Percentiles rank a stretch among this genome's conserved stretches.
phyloP scores from a whole-genome alignment of 2,329 filamentous ascomycete species.

The Cladosporium sp. region DNA sequence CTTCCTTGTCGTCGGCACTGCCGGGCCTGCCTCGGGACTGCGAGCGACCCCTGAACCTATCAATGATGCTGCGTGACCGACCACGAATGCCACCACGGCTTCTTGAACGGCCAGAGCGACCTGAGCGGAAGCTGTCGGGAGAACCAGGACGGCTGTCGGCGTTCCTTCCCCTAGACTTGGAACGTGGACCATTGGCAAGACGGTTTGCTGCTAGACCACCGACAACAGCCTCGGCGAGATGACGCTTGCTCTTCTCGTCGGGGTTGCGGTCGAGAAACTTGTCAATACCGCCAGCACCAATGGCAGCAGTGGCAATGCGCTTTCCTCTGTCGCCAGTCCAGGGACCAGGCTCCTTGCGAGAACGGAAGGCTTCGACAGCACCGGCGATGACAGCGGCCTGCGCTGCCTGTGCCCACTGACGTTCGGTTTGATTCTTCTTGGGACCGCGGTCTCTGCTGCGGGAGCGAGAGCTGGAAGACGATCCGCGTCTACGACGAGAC shows the following conservation, averaged over 20 bases:
- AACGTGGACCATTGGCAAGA: slow-evolving; percentile 73
- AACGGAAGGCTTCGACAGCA: slow-evolving; percentile 86
- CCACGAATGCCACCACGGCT: slow-evolving; percentile 37
- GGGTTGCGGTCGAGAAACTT: slow-evolving; percentile 65
- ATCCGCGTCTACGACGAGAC: slow-evolving; percentile 48
- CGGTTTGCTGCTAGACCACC: slow-evolving; percentile 84
- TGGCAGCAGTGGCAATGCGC: slow-evolving; percentile 81
- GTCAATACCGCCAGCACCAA: slow-evolving; percentile 82
- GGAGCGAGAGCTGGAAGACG: slow-evolving; percentile 44
- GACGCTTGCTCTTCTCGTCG: slow-evolving; percentile 71
- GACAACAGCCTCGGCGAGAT: slow-evolving; percentile 80
- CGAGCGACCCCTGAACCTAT: slow-evolving; percentile 49
- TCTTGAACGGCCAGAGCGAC: slow-evolving; percentile 52
- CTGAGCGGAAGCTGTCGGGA: slow-evolving; percentile 26
- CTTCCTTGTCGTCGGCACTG: slow-evolving; percentile 28
- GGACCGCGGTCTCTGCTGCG: slow-evolving; percentile 47
- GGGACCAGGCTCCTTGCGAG: slow-evolving; percentile 80
- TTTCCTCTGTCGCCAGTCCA: slow-evolving; percentile 92
- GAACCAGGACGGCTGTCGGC: slow-evolving; percentile 31
- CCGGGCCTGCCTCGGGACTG: slow-evolving; percentile 38
- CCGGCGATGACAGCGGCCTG: slow-evolving; percentile 88
- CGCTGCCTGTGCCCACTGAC: slow-evolving; percentile 67
- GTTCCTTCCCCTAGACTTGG: slow-evolving; percentile 58
- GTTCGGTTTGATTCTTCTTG: slow-evolving; percentile 57
- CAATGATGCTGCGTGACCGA: slow-evolving; percentile 46